These are phyloP conservation scores for Taphrina flavorubra DNA, from an alignment of 1,139 yeast genomes.

Conservation along the genomic window DNA sequence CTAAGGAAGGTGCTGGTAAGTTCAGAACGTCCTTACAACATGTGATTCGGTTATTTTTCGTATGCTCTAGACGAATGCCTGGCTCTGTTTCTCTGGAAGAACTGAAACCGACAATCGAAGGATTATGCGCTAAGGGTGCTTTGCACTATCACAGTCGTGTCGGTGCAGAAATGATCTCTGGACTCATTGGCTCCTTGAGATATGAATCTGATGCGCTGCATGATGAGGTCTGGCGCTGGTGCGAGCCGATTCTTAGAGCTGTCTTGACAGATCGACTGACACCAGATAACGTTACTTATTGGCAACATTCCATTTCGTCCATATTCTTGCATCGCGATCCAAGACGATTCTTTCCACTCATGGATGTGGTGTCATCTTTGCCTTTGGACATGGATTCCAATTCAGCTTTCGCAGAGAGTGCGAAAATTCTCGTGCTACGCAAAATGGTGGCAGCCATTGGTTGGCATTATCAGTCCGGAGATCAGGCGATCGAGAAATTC, in stretches of 20 bases:
- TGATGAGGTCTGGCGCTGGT: conserved; percentile 54
- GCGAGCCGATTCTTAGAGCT: conserved; percentile 59
- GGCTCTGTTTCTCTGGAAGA: conserved; percentile 37
- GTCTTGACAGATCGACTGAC: conserved; percentile 68
- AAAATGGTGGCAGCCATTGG: conserved; percentile 62
- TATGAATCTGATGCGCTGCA: conserved; percentile 46
- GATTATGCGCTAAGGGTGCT: conserved; percentile 38
- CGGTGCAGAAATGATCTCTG: conserved; percentile 53
- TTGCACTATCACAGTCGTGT: conserved; percentile 52
- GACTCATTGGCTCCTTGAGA: conserved; percentile 49
- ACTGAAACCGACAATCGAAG: conserved; percentile 39
- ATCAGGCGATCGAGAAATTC: conserved; percentile 55
- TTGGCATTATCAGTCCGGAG: conserved; percentile 60
- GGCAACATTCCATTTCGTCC: conserved; percentile 78
- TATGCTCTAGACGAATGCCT: conserved; percentile 36
- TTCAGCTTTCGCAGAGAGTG: conserved; percentile 71
- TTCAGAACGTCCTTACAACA: conserved; percentile 47
- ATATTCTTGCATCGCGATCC: conserved; percentile 55
- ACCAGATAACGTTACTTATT: conserved; percentile 75
- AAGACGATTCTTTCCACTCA: conserved; percentile 67
- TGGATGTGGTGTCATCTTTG: conserved; percentile 58
- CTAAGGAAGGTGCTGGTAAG: conserved; percentile 51
- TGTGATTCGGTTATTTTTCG: conserved; percentile 40
- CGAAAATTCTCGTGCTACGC: conserved; percentile 65
- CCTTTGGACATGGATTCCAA: conserved; percentile 62